These are phyloP conservation scores for Eucalyptus grandis DNA, from an alignment of 345 rosid genomes.

Conservation along the genomic window DNA sequence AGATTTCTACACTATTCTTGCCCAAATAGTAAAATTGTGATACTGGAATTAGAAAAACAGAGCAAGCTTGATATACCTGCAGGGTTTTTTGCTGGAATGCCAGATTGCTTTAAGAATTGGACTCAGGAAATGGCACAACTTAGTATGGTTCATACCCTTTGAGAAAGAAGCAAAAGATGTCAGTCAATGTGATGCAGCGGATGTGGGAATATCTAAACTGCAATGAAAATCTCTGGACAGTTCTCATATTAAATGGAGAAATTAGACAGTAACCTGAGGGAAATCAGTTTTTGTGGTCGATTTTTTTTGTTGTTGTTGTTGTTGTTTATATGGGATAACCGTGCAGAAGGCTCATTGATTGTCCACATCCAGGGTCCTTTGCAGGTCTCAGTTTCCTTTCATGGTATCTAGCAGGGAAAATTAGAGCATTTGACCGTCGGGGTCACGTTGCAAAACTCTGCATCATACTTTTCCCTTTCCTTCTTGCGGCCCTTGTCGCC, in stretches of 20 bases:
- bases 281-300: neutral
- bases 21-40: neutral
- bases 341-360: neutral
- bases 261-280: neutral
- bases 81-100: neutral
- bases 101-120: neutral
- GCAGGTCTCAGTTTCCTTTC: constrained; percentile 53
- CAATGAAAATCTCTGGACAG: neutral
- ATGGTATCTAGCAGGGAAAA: constrained; percentile 56
- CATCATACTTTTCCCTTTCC: constrained; percentile 34
- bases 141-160: neutral
- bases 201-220: neutral
- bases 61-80: neutral
- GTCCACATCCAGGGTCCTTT: constrained; percentile 42
- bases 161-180: neutral
- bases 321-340: neutral
- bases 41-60: neutral
- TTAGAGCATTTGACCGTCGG: constrained; percentile 37
- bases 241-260: neutral
- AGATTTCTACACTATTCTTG: neutral
- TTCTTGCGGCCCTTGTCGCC: constrained; percentile 36
- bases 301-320: neutral
- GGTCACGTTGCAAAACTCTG: constrained; percentile 52
- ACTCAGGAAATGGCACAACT: neutral
- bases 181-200: neutral